A percentile compares a stretch with the other conserved stretches of the same genome.
Conservation (phyloP, 108 stramenopile species). For the Stephanodiscus minutulus region DNA sequence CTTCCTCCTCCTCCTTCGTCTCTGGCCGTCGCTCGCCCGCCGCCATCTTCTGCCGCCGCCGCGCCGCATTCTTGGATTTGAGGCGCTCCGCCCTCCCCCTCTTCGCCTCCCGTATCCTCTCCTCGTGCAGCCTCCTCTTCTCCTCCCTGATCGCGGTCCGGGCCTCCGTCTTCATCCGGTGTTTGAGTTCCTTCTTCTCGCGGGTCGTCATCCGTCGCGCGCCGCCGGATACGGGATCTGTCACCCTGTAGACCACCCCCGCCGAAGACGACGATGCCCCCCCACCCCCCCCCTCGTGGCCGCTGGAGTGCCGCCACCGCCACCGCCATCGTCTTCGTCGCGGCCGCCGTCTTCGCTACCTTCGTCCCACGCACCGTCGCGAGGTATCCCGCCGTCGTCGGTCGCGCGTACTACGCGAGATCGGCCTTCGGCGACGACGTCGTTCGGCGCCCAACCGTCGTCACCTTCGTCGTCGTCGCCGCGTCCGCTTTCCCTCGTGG, state of each 20-base stretch:
- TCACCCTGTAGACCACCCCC: constrained; percentile 53
- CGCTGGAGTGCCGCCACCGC: not conserved
- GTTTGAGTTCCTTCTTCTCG: constrained; percentile 70
- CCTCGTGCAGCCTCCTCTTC: constrained; percentile 25
- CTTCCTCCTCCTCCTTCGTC: constrained; percentile 6
- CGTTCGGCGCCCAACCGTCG: too few relatives aligned
- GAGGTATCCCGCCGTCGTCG: too few relatives aligned
- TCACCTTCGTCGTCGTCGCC: too few relatives aligned
- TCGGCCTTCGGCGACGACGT: too few relatives aligned
- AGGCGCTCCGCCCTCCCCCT: constrained; percentile 38
- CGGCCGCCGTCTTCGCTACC: not conserved
- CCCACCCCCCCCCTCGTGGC: too few relatives aligned
- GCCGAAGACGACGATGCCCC: not conserved
- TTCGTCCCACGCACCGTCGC: not conserved
- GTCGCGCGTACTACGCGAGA: too few relatives aligned
- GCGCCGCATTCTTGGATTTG: constrained; percentile 18
- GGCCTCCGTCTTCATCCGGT: constrained; percentile 44
- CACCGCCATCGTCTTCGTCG: too few relatives aligned
- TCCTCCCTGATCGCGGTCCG: constrained; percentile 27
- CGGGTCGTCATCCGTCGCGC: constrained; percentile 72
- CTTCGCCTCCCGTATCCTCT: constrained; percentile 26
- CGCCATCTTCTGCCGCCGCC: not conserved
- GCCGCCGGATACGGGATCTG: constrained; percentile 51
- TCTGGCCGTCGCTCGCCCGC: not conserved
- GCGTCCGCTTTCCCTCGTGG: constrained; percentile 1